Percentiles rank a stretch among this genome's conserved stretches.
Evolutionary conservation across 805 yeast species (phyloP).

Genomic region (fission yeast (Schizosaccharomyces pombe)): ASM294v3 CU329670.1:4861001-4861500

Average conservation of each 20-base stretch:
- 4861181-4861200: slow-evolving; percentile 53
- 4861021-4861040: slow-evolving; percentile 19
- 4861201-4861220: slow-evolving; percentile 69
- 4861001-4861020: slow-evolving; percentile 71
- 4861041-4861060: not conserved
- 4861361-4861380: no score
- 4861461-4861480: no score
- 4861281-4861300: not conserved
- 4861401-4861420: no score
- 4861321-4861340: not conserved
- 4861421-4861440: no score
- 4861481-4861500: no score
- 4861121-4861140: not conserved
- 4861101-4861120: not conserved
- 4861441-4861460: no score
- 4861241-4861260: not conserved
- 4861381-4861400: no score
- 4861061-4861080: not conserved
- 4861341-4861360: no score
- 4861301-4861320: slow-evolving; percentile 3
- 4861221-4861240: slow-evolving; percentile 22
- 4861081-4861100: not conserved
- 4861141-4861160: no score
- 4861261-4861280: not conserved
- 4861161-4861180: no score